Evolutionary conservation across 1,139 yeast species (phyloP).

Genomic region (Zygosaccharomyces pseudobailii): DNA sequence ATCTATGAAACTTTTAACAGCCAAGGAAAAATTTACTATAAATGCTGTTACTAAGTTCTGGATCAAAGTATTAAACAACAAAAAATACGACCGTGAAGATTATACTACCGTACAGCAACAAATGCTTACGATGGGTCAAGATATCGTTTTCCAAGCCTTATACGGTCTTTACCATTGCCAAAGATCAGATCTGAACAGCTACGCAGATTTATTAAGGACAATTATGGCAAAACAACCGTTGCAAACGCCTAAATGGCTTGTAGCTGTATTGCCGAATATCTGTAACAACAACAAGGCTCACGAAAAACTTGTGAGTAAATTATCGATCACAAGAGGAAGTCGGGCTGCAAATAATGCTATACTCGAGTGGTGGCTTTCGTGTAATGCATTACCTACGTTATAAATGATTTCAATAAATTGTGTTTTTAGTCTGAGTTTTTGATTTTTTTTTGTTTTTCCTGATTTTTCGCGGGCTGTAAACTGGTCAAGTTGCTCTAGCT

Average conservation of each 20-base stretch:
- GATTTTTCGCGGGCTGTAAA: neutral
- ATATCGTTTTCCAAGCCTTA: constrained; percentile 27
- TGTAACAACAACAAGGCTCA: constrained; percentile 24
- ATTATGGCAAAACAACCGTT: constrained; percentile 32
- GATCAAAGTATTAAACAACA: constrained; percentile 51
- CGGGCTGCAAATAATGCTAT: constrained; percentile 33
- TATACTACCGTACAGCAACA: constrained; percentile 36
- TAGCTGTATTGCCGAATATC: constrained; percentile 21
- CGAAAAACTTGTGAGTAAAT: constrained; percentile 28
- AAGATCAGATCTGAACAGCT: constrained; percentile 32
- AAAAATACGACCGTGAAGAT: constrained; percentile 49
- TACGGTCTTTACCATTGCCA: constrained; percentile 31
- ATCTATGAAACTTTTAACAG: constrained; percentile 42
- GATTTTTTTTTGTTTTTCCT: neutral
- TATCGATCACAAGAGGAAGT: constrained; percentile 32
- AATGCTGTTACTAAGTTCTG: constrained; percentile 63
- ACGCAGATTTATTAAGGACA: constrained; percentile 32
- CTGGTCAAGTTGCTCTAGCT: neutral
- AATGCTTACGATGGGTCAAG: constrained; percentile 24
- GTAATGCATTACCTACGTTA: constrained; percentile 29
- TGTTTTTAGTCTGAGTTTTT: neutral
- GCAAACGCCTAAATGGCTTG: constrained; percentile 30
- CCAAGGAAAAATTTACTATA: constrained; percentile 62
- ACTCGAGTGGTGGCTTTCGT: constrained; percentile 34
- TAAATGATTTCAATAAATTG: constrained; percentile 44